Percentiles rank a stretch among this genome's conserved stretches.
Conservation (phyloP, 2,329 filamentous ascomycete genomes). For the Periconia digitata region DNA sequence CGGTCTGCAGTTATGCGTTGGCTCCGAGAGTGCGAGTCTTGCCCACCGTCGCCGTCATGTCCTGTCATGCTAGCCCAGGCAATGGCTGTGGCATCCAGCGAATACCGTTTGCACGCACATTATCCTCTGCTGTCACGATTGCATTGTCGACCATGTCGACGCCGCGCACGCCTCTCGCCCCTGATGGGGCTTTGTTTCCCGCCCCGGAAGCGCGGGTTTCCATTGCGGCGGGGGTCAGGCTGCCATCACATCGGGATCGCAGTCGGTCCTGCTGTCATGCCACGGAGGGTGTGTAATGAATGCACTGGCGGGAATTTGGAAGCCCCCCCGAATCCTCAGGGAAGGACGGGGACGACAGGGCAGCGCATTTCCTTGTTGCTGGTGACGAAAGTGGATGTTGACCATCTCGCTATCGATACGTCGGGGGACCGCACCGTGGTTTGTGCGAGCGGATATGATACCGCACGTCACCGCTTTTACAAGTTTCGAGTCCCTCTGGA, state of each 20-base stretch:
- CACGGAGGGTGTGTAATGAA: not conserved
- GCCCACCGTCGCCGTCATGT: too few species aligned
- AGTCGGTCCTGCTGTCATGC: not conserved
- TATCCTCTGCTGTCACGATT: too few species aligned
- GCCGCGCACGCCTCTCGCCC: conserved; percentile 7
- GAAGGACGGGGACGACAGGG: conserved; percentile 11
- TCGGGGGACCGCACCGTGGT: conserved; percentile 8
- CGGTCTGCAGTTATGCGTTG: not conserved
- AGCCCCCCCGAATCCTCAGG: conserved; percentile 12
- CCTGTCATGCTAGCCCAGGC: conserved; percentile 3
- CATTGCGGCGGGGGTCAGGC: conserved; percentile 31
- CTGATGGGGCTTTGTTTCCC: conserved; percentile 23
- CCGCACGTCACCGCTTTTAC: conserved; percentile 4
- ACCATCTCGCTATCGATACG: conserved; percentile 8
- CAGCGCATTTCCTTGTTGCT: conserved; percentile 10
- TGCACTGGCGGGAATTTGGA: conserved; percentile 15
- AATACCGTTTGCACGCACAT: conserved; percentile 15
- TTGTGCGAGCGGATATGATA: conserved; percentile 14
- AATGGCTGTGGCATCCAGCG: conserved; percentile 10
- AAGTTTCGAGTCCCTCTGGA: not conserved
- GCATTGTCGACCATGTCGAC: too few species aligned
- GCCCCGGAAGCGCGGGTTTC: conserved; percentile 39
- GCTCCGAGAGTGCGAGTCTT: not conserved
- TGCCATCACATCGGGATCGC: conserved; percentile 28
- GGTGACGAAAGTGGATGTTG: conserved; percentile 5